phyloP scores from a whole-genome alignment of 2,329 filamentous ascomycete genomes.

The Neodidymelliopsis sp. region DNA sequence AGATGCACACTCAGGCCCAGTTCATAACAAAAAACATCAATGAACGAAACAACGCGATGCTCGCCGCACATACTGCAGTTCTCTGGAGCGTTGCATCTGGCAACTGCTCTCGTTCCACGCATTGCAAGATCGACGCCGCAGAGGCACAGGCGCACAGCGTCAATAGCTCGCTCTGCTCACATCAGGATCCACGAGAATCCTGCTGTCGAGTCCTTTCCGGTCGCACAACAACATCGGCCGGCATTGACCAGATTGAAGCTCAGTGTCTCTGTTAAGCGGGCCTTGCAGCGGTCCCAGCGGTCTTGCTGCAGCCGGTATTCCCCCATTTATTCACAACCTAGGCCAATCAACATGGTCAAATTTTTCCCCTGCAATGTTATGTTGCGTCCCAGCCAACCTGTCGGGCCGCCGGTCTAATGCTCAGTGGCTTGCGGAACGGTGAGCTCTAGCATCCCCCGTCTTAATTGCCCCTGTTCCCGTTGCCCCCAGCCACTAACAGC shows the following conservation, averaged over 20 bases:
- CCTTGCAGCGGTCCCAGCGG: slow-evolving; percentile 20
- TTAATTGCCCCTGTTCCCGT: slow-evolving; percentile 27
- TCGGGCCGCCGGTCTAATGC: slow-evolving; percentile 37
- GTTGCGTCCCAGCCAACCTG: slow-evolving; percentile 41
- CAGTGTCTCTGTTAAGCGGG: slow-evolving; percentile 21
- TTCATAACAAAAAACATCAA: slow-evolving; percentile 29
- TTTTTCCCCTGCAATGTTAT: slow-evolving; percentile 40
- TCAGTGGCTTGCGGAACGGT: slow-evolving; percentile 35
- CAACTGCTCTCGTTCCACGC: slow-evolving; percentile 1
- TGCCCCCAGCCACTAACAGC: slow-evolving; percentile 35
- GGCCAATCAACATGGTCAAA: slow-evolving; percentile 34
- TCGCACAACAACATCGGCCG: slow-evolving; percentile 31
- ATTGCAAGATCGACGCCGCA: slow-evolving; percentile 12
- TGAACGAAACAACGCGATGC: slow-evolving; percentile 15
- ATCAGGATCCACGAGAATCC: slow-evolving; percentile 13
- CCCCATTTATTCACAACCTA: slow-evolving; percentile 40
- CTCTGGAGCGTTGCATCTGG: slow-evolving; percentile 10
- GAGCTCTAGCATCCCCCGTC: slow-evolving; percentile 32
- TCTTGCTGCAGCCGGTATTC: slow-evolving; percentile 40
- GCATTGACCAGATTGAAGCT: slow-evolving; percentile 33
- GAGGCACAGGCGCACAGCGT: slow-evolving; percentile 12
- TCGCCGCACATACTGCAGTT: slow-evolving; percentile 11
- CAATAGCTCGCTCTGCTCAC: slow-evolving; percentile 13
- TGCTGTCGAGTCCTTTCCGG: slow-evolving; percentile 24
- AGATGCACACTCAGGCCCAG: slow-evolving; percentile 25